Evolutionary conservation across 257 asterid genomes (phyloP), one percentile per base, ranked within the genome.

Genomic region (Phtheirospermum japonicum): DNA sequence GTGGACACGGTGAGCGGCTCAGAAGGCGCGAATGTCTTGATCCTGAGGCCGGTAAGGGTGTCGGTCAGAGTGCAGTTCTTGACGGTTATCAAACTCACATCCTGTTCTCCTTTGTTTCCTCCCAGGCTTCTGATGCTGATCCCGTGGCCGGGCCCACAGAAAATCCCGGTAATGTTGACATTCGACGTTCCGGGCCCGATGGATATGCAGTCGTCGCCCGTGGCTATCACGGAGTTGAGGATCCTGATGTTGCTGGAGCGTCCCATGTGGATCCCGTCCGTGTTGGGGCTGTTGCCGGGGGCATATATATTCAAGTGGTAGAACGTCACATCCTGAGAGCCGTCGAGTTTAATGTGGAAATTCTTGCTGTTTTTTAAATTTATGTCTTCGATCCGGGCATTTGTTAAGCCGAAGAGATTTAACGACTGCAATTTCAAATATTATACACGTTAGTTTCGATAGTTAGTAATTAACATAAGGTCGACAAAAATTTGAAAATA

Each of bases 81-180:
- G 8, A 73, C 72, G 0, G 14, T 20, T 0, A 77, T 40, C 2
- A 32, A 53, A 4, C 40, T 23, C 9, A 77, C 79, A 7, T 53
- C 59, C n/a, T 50, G 37, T 67, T 70, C 75, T 1, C 3, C 11
- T 0, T 7, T 6, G 65, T 70, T 62, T 14, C 19, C 70, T 2
- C 82, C 82, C 11, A 77, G 18, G 68, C 67, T 67, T 34, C 73
- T 67, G 4, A 68, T 59, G 73, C 73, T 68, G 20, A 68, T 26
- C 16, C 67, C 82, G 11, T 77, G 83, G 57, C 83, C 83, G 11
- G 79, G 83, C 7, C 83, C 83, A 7, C 83, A 77, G 0, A 0
- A 2, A 16, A 77, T 51, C 0, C 57, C 16, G 0, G 70, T 36
- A 17, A 77, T 39, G 66, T 59, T 58, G 0, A 77, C 4, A 7